Conservation (phyloP, 345 rosid genomes). For the Angophora floribunda region DNA sequence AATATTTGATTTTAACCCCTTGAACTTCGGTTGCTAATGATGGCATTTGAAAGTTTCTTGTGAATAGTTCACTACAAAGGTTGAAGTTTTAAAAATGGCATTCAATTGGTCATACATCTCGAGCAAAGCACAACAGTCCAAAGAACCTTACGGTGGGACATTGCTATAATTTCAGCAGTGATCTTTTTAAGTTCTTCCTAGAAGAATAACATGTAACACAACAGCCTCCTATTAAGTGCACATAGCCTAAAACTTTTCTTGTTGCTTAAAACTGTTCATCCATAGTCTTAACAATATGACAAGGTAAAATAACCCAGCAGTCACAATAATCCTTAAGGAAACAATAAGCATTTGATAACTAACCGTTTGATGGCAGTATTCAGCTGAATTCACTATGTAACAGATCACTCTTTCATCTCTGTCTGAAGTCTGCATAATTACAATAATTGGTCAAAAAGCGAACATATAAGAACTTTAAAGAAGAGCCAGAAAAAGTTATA, state of each 20-base stretch:
- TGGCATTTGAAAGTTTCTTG: not conserved
- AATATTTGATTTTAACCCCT: not conserved
- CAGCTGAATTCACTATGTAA: conserved; percentile 92
- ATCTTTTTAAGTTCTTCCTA: not conserved
- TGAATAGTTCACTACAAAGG: not conserved
- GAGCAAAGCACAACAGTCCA: not conserved
- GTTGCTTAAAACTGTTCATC: not conserved
- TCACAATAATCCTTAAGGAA: not conserved
- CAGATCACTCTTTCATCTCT: conserved; percentile 92
- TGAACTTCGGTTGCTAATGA: not conserved
- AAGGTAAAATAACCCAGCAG: not conserved
- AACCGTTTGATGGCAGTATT: conserved; percentile 92
- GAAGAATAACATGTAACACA: not conserved
- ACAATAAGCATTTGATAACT: conserved; percentile 7
- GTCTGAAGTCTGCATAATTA: conserved; percentile 64
- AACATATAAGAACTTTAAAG: not conserved
- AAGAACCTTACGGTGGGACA: not conserved
- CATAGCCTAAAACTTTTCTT: not conserved
- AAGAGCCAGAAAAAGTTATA: not conserved
- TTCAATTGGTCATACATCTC: not conserved
- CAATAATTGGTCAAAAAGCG: not conserved
- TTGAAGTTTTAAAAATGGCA: not conserved
- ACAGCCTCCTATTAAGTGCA: not conserved
- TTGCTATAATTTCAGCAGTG: not conserved
- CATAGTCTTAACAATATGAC: not conserved